These are phyloP conservation scores for Ceratobasidium sp. DNA, from an alignment of 1,284 basidiomycete species.

Conservation along the genomic window DNA sequence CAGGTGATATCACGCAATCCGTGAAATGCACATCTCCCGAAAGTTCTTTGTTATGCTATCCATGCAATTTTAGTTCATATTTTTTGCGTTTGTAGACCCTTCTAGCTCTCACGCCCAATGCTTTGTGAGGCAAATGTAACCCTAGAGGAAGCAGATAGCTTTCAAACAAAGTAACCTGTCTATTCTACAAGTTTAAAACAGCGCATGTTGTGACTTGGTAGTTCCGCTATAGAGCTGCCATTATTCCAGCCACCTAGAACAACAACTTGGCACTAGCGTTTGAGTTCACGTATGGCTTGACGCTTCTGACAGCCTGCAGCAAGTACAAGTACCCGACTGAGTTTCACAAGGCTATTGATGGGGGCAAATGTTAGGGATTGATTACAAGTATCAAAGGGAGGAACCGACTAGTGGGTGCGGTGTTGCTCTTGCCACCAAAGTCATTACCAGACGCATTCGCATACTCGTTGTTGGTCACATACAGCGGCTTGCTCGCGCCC, in stretches of 20 bases:
- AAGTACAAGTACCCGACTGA: neutral
- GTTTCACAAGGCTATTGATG: conserved; percentile 1
- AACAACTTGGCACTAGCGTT: conserved; percentile 3
- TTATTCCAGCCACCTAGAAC: neutral
- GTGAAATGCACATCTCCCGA: too few species aligned
- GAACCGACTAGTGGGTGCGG: neutral
- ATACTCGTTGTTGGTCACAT: conserved; percentile 6
- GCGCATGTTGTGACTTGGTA: too few species aligned
- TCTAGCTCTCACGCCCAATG: too few species aligned
- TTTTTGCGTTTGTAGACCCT: too few species aligned
- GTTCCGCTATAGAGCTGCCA: too few species aligned
- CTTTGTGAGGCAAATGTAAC: too few species aligned
- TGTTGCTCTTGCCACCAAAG: conserved; percentile 3
- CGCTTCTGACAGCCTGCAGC: neutral
- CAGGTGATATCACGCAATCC: too few species aligned
- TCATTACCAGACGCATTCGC: conserved; percentile 16
- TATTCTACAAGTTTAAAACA: too few species aligned
- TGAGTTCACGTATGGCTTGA: neutral
- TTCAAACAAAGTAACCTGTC: too few species aligned
- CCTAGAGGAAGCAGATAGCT: too few species aligned
- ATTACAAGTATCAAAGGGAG: neutral
- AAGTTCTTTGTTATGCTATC: too few species aligned
- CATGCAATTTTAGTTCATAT: too few species aligned
- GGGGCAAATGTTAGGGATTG: neutral
- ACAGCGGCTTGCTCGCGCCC: conserved; percentile 47